Base-by-base conservation (phyloP, 192 early-diverging fungal species). In the Podila horticola region DNA sequence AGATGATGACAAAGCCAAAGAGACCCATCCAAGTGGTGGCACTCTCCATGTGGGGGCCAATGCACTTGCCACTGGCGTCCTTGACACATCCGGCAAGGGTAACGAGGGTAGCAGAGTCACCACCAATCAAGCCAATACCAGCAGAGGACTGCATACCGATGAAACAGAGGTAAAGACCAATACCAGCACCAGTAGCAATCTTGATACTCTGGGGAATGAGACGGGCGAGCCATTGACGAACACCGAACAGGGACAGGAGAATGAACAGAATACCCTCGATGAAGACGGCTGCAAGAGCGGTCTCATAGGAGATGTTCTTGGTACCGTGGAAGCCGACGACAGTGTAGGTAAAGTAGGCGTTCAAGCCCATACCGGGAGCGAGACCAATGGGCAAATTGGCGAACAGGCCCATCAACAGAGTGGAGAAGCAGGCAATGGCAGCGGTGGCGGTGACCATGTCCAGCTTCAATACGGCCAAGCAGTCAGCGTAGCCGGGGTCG, bases 231-330 rank as follows among this genome's bases (percentile, higher is more conserved):
- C 89, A 89, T 84, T 95, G 93, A 45, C 94, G 89, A 11, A 94
- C 72, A 59, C 93, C 93, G 29, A 95, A 74, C 20, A 92, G 82
- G 17, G 94, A 91, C n/a, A 95, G 84, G 17, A 90, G 67, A 58
- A 93, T 83, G 71, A 94, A 95, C 58, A 94, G 85, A 30, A 95
- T 66, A 20, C 94, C 94, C 86, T 95, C 94, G 69, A 95, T 88
- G 58, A 92, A 92, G 58, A 95, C 93, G 5, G 93, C 93, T 7
- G 89, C 84, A 20, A 95, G 70, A 17, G 93, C 91, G 30, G 89
- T 91, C 62, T 87, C 69, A 67, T 91, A 92, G 3, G 85, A 65
- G 20, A 94, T 88, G 55, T 91, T 92, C 38, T 91, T 92, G 22
- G 87, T 85, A 5, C 93, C 93, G 58, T 91, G 92, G 82, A 86